A percentile compares a stretch with the other conserved stretches of the same genome.
These are phyloP conservation scores for Blastobotrys attinorum DNA, from an alignment of 805 yeast species.

Conservation along the genomic window DNA sequence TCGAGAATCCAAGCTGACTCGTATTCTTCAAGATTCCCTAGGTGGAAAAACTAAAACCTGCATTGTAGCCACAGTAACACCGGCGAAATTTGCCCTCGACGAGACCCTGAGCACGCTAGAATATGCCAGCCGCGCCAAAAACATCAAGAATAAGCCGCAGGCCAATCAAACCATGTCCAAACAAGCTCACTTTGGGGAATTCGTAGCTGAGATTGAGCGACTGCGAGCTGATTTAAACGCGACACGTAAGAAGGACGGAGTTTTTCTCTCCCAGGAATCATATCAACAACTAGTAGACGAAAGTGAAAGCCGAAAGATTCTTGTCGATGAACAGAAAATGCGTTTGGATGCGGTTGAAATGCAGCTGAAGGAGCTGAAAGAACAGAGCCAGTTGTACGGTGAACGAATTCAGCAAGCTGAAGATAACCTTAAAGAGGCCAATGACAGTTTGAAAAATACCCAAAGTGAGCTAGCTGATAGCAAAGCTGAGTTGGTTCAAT, in stretches of 20 bases:
- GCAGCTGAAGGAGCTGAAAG: constrained; percentile 35
- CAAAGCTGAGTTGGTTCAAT: not conserved
- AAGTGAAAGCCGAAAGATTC: constrained; percentile 42
- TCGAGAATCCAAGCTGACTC: constrained; percentile 70
- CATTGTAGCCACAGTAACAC: constrained; percentile 77
- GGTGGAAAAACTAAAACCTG: constrained; percentile 86
- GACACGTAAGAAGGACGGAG: constrained; percentile 54
- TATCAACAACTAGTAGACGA: constrained; percentile 36
- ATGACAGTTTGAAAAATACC: not conserved
- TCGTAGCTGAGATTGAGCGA: constrained; percentile 46
- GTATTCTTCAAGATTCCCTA: constrained; percentile 67
- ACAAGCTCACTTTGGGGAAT: constrained; percentile 45
- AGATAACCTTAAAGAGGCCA: not conserved
- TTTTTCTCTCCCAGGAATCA: constrained; percentile 48
- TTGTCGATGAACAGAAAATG: constrained; percentile 42
- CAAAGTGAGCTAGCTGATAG: not conserved
- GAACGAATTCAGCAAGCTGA: not conserved
- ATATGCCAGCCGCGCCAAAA: constrained; percentile 79
- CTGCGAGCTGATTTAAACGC: constrained; percentile 53
- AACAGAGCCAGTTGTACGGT: constrained; percentile 30
- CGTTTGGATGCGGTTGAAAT: constrained; percentile 40
- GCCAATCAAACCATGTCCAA: constrained; percentile 53
- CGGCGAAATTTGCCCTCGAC: constrained; percentile 67
- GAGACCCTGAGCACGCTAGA: constrained; percentile 79
- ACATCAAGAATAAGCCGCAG: constrained; percentile 64